Conservation (phyloP, 345 rosid species). For the Erodium maritimum region DNA sequence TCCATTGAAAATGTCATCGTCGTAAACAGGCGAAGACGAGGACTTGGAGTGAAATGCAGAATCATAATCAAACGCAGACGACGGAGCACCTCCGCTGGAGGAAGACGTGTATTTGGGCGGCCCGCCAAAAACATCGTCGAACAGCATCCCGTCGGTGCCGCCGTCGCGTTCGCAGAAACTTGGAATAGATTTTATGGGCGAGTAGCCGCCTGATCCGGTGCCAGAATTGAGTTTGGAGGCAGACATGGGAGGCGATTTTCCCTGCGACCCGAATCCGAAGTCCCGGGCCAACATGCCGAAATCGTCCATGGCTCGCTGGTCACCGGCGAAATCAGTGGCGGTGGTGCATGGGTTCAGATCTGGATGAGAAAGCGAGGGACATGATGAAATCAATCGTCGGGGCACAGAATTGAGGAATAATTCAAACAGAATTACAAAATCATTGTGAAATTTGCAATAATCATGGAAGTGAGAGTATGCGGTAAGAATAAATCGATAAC, state of each 20-base stretch:
- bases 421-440: too few relatives aligned
- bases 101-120: not conserved
- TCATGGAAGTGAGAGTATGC: too few relatives aligned
- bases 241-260: conserved; percentile 39
- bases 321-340: not conserved
- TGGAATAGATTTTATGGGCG: conserved; percentile 8
- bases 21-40: conserved; percentile 25
- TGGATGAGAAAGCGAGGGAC: not conserved
- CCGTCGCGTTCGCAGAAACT: conserved; percentile 7
- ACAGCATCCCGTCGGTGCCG: not conserved
- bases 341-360: not conserved
- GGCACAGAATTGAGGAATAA: too few relatives aligned
- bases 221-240: conserved; percentile 16
- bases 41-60: conserved; percentile 19
- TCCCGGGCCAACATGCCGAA: conserved; percentile 29
- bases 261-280: conserved; percentile 34
- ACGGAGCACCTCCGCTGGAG: not conserved
- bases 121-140: not conserved
- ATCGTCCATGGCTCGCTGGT: conserved; percentile 27
- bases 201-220: conserved; percentile 23
- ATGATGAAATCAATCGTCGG: too few relatives aligned
- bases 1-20: conserved; percentile 34
- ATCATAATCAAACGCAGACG: conserved; percentile 21
- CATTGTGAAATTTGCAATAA: too few relatives aligned
- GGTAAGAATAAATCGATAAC: too few relatives aligned